A percentile compares a stretch with the other conserved stretches of the same genome.
phyloP scores from a whole-genome alignment of 139 green algal genomes.

The Coccomyxa sp. region DNA sequence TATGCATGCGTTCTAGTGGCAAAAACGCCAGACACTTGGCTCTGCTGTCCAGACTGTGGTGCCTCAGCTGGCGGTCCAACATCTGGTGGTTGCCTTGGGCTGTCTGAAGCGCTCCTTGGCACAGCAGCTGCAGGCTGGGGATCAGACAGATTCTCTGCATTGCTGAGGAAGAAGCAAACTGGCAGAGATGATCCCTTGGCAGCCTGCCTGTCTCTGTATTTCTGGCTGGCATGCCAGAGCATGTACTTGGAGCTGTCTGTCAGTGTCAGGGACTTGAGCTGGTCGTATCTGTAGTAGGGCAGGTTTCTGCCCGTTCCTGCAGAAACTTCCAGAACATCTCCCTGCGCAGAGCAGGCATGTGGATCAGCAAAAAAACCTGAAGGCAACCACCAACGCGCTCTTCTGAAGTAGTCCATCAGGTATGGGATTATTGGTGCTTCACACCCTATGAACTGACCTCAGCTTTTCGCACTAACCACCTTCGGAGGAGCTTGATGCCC shows the following conservation, averaged over 20 bases:
- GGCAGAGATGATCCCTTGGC: background rate
- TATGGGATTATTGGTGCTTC: too few species aligned
- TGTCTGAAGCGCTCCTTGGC: too few species aligned
- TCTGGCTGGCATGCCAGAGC: constrained; percentile 34
- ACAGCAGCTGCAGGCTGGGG: background rate
- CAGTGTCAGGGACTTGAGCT: constrained; percentile 35
- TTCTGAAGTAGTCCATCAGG: background rate
- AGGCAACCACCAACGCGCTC: too few species aligned
- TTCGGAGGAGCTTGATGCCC: constrained; percentile 48
- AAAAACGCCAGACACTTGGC: background rate
- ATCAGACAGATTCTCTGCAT: constrained; percentile 21
- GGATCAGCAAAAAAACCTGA: background rate
- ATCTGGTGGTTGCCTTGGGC: too few species aligned
- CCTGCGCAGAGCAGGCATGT: constrained; percentile 16
- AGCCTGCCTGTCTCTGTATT: constrained; percentile 7
- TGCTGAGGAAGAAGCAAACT: constrained; percentile 19
- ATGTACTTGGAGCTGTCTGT: constrained; percentile 59
- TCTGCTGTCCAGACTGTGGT: background rate
- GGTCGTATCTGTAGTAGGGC: constrained; percentile 47
- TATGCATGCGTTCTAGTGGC: constrained; percentile 26
- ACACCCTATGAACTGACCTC: constrained; percentile 14
- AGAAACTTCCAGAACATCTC: constrained; percentile 68
- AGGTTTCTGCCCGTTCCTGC: constrained; percentile 74
- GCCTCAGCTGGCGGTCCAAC: background rate
- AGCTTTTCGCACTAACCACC: constrained; percentile 38